Conservation (phyloP, 768 basidiomycete species). For the Amanita rimosa region DNA sequence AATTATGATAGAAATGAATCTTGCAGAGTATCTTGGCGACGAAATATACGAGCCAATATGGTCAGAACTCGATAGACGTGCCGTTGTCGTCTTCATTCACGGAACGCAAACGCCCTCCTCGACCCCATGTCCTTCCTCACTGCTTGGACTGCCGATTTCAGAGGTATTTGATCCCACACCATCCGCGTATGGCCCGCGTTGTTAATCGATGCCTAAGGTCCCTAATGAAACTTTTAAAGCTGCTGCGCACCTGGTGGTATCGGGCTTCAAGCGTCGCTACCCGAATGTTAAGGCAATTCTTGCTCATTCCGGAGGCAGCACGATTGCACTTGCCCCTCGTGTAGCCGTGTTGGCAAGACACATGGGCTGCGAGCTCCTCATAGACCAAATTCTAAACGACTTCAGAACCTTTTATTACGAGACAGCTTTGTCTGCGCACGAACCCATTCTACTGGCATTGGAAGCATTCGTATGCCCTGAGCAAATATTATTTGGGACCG, state of each 20-base stretch:
- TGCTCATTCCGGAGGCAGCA: constrained; percentile 65
- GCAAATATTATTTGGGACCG: constrained; percentile 59
- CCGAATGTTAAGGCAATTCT: constrained; percentile 52
- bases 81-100: constrained; percentile 60
- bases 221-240: constrained; percentile 80
- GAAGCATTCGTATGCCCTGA: constrained; percentile 37
- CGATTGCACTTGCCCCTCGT: constrained; percentile 52
- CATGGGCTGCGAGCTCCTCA: constrained; percentile 58
- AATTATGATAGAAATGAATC: neutral
- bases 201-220: constrained; percentile 29
- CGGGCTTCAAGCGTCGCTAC: constrained; percentile 54
- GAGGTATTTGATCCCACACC: constrained; percentile 30
- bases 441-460: constrained; percentile 37
- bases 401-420: constrained; percentile 69
- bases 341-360: constrained; percentile 56
- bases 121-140: constrained; percentile 49
- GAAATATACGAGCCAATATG: constrained; percentile 55
- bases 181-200: too few species aligned
- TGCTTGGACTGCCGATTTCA: constrained; percentile 55
- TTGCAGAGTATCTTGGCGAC: constrained; percentile 46
- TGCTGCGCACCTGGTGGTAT: constrained; percentile 65
- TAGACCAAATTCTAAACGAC: constrained; percentile 56
- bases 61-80: constrained; percentile 52
- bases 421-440: constrained; percentile 53
- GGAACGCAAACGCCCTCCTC: constrained; percentile 58